Conservation (phyloP, 257 asterid species). For the Nicotiana benthamiana region DNA sequence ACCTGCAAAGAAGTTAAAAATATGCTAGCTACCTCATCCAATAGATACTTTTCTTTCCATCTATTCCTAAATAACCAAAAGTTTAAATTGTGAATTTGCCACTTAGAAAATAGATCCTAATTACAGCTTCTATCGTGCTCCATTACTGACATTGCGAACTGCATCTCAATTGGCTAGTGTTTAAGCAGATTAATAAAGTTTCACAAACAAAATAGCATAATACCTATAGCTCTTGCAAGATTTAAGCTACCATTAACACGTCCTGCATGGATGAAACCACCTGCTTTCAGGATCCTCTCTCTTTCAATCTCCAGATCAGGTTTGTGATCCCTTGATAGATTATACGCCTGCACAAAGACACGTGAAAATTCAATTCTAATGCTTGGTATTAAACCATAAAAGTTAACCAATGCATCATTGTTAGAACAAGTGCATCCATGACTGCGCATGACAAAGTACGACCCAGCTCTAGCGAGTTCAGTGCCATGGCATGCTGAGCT, state of each 20-base stretch:
- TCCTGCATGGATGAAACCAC: conserved; percentile 94
- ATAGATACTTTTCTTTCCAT: neutral
- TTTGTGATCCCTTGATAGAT: conserved; percentile 95
- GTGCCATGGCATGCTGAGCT: neutral
- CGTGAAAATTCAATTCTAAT: neutral
- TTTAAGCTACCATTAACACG: conserved; percentile 94
- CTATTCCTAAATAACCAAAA: neutral
- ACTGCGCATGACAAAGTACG: neutral
- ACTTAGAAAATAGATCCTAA: neutral
- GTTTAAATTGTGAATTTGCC: neutral
- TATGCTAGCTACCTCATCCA: neutral
- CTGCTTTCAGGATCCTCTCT: conserved; percentile 85
- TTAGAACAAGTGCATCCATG: neutral
- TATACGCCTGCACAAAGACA: conserved; percentile 56
- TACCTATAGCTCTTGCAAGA: conserved; percentile 97
- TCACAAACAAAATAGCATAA: conserved; percentile 4
- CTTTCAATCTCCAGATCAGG: conserved; percentile 93
- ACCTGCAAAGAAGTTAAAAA: conserved; percentile 40
- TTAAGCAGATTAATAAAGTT: neutral
- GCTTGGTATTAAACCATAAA: neutral
- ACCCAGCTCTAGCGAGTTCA: neutral
- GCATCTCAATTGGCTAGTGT: neutral
- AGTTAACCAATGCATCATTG: neutral
- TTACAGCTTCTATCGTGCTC: neutral
- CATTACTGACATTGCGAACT: neutral